Evolutionary conservation across 345 rosid species (phyloP), one percentile per base, ranked within the genome.

Genomic region (Corymbia maculata): DNA sequence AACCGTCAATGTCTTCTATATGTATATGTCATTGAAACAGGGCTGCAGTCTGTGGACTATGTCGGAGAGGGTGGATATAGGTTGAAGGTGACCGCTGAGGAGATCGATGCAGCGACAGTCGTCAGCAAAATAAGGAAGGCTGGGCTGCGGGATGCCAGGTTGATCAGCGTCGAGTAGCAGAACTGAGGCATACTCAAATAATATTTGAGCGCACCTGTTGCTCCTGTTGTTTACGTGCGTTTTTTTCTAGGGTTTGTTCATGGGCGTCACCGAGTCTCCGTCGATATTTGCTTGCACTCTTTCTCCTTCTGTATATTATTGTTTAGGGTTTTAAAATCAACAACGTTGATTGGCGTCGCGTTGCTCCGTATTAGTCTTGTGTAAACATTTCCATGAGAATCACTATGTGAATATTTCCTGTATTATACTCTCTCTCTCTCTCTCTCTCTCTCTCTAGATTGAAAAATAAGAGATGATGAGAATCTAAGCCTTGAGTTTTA

Each of bases 311-410:
- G 57, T 24, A 22, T 55, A 0, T 55, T 55, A 3, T 21, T 55
- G 11, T 55, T 55, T 0, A 22, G 61, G 61, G 61, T 26, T 55
- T 55, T 55, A 26, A 11, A 55, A 26, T 55, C 26, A 55, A 55
- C 21, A 55, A 55, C 61, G 61, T 55, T 24, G 0, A 55, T 55
- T 0, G 0, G 61, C 21, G 22, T 9, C 21, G 12, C 24, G 61
- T 55, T 55, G 61, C 61, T 55, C 21, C 0, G 26, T 22, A 55
- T 55, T 26, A 55, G 28, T 22, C 61, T 55, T 55, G 4, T 22
- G 0, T 0, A 24, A 55, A 0, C 61, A 55, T 55, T 24, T 24
- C 0, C 61, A 22, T 24, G 28, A 22, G 0, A 22, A 55, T 8
- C 8, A 22, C 61, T 22, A 55, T 55, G 28, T 9, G 61, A 55